These are phyloP conservation scores for Picea glauca DNA, from an alignment of 75 land plant species.

Conservation along the genomic window DNA sequence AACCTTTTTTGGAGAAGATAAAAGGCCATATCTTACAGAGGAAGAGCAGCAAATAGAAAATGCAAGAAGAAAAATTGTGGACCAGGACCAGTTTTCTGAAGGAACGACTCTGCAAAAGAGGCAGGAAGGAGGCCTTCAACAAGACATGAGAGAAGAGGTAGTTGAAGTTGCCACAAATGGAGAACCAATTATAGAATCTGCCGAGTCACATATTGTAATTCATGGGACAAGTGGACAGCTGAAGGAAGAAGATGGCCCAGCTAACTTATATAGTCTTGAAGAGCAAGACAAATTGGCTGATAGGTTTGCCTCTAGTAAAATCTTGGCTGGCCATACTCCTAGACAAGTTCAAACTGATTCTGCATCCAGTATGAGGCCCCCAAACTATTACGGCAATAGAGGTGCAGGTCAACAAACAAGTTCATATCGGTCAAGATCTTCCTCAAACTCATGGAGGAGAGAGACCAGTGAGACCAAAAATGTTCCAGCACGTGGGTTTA, in stretches of 20 bases:
- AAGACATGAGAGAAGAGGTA: constrained; percentile 3
- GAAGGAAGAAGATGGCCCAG: background rate
- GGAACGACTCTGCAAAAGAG: background rate
- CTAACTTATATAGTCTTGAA: background rate
- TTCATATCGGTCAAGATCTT: constrained; percentile 6
- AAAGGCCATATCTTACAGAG: background rate
- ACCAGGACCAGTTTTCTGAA: background rate
- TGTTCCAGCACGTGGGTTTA: background rate
- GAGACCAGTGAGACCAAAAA: background rate
- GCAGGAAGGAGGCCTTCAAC: constrained; percentile 2
- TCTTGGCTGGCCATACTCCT: background rate
- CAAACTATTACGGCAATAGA: background rate
- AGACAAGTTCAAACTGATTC: constrained; percentile 6
- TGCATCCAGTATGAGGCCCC: background rate
- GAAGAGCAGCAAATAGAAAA: constrained; percentile 2
- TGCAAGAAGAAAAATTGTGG: constrained; percentile 1
- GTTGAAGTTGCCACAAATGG: background rate
- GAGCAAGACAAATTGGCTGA: constrained; percentile 3
- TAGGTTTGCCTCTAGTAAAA: constrained; percentile 11
- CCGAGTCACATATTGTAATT: background rate
- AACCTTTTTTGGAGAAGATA: constrained; percentile 3
- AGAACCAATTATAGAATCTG: constrained; percentile 3
- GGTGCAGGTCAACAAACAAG: constrained; percentile 1
- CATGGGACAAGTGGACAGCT: background rate
- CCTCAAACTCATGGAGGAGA: constrained; percentile 9